Evolutionary conservation across 169 alveolate genomes (phyloP), one percentile per base, ranked within the genome.

Genomic region (Theileria annulata): DNA sequence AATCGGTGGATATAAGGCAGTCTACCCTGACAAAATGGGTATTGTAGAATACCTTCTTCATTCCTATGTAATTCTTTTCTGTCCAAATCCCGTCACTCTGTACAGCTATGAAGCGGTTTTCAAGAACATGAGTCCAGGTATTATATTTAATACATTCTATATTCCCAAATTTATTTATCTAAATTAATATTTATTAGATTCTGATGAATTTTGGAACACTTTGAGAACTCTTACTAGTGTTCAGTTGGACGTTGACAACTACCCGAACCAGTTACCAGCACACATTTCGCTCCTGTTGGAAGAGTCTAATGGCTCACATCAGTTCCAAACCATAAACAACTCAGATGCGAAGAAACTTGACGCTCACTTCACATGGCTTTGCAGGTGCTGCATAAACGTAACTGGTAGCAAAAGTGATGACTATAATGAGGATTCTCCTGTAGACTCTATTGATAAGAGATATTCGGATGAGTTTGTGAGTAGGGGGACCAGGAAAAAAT

Each of bases 21-120:
- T 51, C 48, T 31, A 75, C 70, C 68, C 89, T 10, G 75, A 71
- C n/a, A 67, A 63, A 23, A 69, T 82, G 86, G 74, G 84, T 33
- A 49, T 82, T 59, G 79, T 48, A 49, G 89, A 82, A 58, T 82
- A 82, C 27, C 72, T 82, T 56, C 56, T 82, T 68, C 89, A 82
- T 30, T 64, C 89, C 0, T 82, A 75, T 60, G 89, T 76, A 9
- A 56, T 82, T 23, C 63, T 82, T 17, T 73, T 64, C 17, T 62
- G 86, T 6, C 69, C 62, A 12, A 82, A 82, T 42, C 73, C 71
- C 19, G 49, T 68, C 58, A 76, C 84, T 28, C 58, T 82, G 15
- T 79, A 71, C 71, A 82, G 77, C 31, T 82, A 82, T 70, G 89
- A 82, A 35, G 79, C 75, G 30, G 77, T 82, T n/a, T 42, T 66